Conservation (phyloP, 73 alveolate genomes). For the Loxodes magnus region DNA sequence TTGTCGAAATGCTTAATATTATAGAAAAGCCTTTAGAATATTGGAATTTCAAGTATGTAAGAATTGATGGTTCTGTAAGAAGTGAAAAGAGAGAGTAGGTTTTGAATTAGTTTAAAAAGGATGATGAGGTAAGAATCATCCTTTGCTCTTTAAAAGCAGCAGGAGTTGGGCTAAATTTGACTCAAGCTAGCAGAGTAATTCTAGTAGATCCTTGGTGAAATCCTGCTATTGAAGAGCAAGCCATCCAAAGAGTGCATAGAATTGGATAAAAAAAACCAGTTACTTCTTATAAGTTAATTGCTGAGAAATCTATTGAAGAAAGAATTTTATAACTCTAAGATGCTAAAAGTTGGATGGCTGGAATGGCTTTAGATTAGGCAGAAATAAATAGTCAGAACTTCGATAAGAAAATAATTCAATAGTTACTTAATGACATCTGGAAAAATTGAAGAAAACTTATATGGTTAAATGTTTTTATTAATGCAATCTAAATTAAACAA, state of each 20-base stretch:
- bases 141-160: constrained; percentile 57
- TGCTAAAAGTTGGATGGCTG: constrained; percentile 40
- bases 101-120: constrained; percentile 16
- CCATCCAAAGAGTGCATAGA: constrained; percentile 85
- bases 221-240: constrained; percentile 88
- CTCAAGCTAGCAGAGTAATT: constrained; percentile 82
- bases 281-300: constrained; percentile 57
- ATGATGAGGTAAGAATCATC: constrained; percentile 16
- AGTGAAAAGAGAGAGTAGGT: constrained; percentile 19
- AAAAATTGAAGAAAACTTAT: too few relatives aligned
- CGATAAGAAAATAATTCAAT: too few relatives aligned
- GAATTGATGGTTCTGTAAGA: constrained; percentile 20
- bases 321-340: constrained; percentile 74
- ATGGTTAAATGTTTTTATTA: too few relatives aligned
- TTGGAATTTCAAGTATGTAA: constrained; percentile 23
- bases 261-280: constrained; percentile 76
- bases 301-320: constrained; percentile 94
- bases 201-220: constrained; percentile 98
- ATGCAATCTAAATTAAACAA: too few relatives aligned
- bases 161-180: constrained; percentile 83
- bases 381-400: too few relatives aligned
- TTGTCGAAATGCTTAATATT: constrained; percentile 42
- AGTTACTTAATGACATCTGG: too few relatives aligned
- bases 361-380: constrained; percentile 61
- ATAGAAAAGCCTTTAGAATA: constrained; percentile 36